Conservation (phyloP, 177 flowering plant species). For the Vitis hybrid region DNA sequence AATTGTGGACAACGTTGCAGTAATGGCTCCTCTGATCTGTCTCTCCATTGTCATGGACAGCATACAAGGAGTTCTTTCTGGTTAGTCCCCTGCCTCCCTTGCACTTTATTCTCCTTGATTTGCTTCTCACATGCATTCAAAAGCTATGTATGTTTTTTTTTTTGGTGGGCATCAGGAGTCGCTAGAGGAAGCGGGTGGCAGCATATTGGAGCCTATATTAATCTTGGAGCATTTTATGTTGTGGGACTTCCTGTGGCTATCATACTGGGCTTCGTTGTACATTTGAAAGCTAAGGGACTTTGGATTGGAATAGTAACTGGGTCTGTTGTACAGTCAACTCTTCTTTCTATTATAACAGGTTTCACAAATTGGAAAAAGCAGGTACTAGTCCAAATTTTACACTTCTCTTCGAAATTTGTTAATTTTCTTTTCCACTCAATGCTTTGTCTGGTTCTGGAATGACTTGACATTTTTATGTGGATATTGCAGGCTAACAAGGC, state of each 20-base stretch:
- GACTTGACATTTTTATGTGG: neutral
- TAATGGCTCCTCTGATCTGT: conserved; percentile 24
- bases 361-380: conserved; percentile 24
- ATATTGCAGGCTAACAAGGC: conserved; percentile 13
- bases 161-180: conserved; percentile 8
- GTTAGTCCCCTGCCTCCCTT: neutral
- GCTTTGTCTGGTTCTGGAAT: neutral
- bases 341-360: conserved; percentile 16
- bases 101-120: neutral
- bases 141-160: too few species aligned
- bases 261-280: conserved; percentile 9
- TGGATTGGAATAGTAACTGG: conserved; percentile 26
- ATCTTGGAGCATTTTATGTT: conserved; percentile 18
- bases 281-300: conserved; percentile 22
- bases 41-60: conserved; percentile 26
- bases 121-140: too few species aligned
- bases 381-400: conserved; percentile 7
- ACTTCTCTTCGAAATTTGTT: too few species aligned
- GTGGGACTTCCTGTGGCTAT: conserved; percentile 18
- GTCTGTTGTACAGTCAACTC: conserved; percentile 9
- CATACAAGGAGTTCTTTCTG: conserved; percentile 31
- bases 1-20: conserved; percentile 18
- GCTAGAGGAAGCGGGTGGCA: conserved; percentile 31
- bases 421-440: neutral
- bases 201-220: conserved; percentile 20